Evolutionary conservation across 768 basidiomycete genomes (phyloP), one percentile per base, ranked within the genome.

Genomic region (Lyophyllum semitale): DNA sequence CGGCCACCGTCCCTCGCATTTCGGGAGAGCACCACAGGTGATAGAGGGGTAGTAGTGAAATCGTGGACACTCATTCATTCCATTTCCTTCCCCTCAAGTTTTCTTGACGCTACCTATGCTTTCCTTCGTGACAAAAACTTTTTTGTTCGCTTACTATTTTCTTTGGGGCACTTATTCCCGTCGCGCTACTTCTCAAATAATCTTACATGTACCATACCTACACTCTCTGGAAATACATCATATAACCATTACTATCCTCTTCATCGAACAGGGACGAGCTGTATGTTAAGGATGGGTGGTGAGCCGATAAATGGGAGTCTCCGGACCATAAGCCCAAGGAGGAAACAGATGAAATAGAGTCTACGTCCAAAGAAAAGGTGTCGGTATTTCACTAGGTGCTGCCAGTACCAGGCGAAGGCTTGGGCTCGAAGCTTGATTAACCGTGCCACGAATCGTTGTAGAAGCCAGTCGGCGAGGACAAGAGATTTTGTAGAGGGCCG

Each of bases 251-350:
- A 26, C 41, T 20, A 22, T 18, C n/a, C 17, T 18, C 38, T 37
- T 61, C 48, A 61, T 54, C 55, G 35, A 17, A 61, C 27, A 15
- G 59, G 58, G 23, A 66, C 48, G 33, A 66, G 48, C 45, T 66
- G 65, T 27, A 66, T 54, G 51, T 66, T 66, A 32, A 66, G 37
- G n/a, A 66, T 59, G 6, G 65, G 65, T 17, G 61, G 65, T 8
- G 65, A 63, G 20, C 63, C 65, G 1, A 66, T 32, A 41, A 66
- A 66, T 1, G 65, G 65, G 6, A 66, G 55, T 25, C 65, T 51
- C 9, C 65, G 63, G 30, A 64, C 49, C 47, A 62, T 55, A 30
- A 66, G 58, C 15, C 65, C 65, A 25, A 64, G 48, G 40, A 64
- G 12, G 48, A 66, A 66, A 41, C 45, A 66, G n/a, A 66, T 20